Base-by-base conservation (phyloP, 2,329 filamentous ascomycete species). In the Ascochyta pisi region DNA sequence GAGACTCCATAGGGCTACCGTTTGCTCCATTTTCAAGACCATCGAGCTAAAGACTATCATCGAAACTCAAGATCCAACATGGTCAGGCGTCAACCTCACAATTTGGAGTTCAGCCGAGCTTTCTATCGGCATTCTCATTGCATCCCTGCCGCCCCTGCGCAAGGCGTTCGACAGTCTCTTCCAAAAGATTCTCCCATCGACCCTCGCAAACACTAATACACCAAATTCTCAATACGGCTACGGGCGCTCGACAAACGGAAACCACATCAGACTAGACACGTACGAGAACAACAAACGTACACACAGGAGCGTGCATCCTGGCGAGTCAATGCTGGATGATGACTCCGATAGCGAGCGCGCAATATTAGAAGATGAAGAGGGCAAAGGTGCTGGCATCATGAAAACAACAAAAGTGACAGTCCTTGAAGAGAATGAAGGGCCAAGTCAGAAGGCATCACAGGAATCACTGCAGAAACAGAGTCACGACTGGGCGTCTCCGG, bases 1-100 rank as follows among this genome's bases (percentile, higher is more conserved):
- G 16, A n/a, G 13, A 15, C 13, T 15, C 24, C 3, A n/a, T 27
- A 70, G 69, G 8, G 67, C 64, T 6, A 71, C 65, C 1, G 57
- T 71, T 16, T 70, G 67, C 46, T 68, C 66, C 9, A 63, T 70
- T 4, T 69, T 71, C 60, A 71, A 71, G 33, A 65, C 64, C 6
- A 57, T 66, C 26, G 64, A 70, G 45, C 59, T 71, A 3, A 62
- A 62, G 5, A 53, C 59, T 0, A 55, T 73, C n/a, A 54, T 42
- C 7, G 57, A 63, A 22, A 67, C 67, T 0, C 38, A 6, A 23
- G 69, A 73, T 29, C 64, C 65, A 3, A 69, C 67, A 3, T 71
- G 63, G 62, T 61, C 68, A 7, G 63, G 62, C 9, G 57, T 68
- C n/a, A 55, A 61, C 7, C 63, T 73, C 12, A 57, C 54, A 24